Conservation (phyloP, 768 basidiomycete species). For the Suillus hirtellus region DNA sequence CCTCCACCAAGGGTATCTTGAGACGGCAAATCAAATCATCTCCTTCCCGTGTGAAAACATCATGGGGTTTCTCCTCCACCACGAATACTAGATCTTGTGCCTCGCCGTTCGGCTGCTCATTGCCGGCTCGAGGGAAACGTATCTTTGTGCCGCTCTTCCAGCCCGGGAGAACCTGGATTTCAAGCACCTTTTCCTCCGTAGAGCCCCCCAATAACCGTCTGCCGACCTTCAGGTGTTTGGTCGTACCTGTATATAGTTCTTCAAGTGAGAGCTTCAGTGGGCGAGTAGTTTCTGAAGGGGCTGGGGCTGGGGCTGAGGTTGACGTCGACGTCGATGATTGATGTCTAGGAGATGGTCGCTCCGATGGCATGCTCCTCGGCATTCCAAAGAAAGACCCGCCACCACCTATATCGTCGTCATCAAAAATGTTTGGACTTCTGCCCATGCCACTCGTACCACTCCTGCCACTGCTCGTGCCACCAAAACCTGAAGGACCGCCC, state of each 20-base stretch:
- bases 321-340: slow-evolving; percentile 31
- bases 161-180: slow-evolving; percentile 79
- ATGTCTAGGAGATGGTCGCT: slow-evolving; percentile 35
- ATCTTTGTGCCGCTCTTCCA: slow-evolving; percentile 98
- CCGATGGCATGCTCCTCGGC: slow-evolving; percentile 56
- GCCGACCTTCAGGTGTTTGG: slow-evolving; percentile 87
- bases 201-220: slow-evolving; percentile 69
- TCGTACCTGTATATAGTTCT: slow-evolving; percentile 82
- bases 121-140: slow-evolving; percentile 83
- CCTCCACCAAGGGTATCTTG: slow-evolving; percentile 78
- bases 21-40: slow-evolving; percentile 71
- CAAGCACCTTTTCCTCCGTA: slow-evolving; percentile 84
- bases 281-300: slow-evolving; percentile 62
- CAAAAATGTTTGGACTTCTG: slow-evolving; percentile 34
- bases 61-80: slow-evolving; percentile 93
- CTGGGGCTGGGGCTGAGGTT: slow-evolving; percentile 29
- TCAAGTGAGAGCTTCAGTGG: slow-evolving; percentile 85
- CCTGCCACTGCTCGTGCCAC: slow-evolving; percentile 37
- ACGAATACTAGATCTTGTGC: slow-evolving; percentile 94
- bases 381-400: slow-evolving; percentile 43
- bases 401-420: slow-evolving; percentile 45
- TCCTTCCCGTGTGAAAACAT: slow-evolving; percentile 71
- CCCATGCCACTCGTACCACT: slow-evolving; percentile 32
- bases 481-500: slow-evolving; percentile 17
- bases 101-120: slow-evolving; percentile 68